Base-by-base conservation (phyloP, 1,284 basidiomycete species). In the Flammula alnicola region DNA sequence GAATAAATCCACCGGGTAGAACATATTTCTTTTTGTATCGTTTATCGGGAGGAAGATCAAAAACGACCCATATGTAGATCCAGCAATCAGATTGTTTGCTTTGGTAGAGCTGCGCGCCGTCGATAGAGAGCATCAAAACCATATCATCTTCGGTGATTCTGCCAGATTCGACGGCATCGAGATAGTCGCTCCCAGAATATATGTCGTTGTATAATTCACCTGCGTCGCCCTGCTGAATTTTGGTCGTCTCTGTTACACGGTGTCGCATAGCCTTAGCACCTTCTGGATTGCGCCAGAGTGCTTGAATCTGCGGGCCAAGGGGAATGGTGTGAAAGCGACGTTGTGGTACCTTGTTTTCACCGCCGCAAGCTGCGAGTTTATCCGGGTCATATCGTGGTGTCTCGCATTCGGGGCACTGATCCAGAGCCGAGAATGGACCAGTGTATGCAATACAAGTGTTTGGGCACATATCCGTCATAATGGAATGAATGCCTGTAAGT, bases 261-360 rank as follows among this genome's bases (percentile, higher is more conserved):
- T 73, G 69, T 9, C 26, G 19, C 56, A 71, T 63, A 2, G 44
- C 50, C 3, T 50, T 10, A 1, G 66, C 66, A 11, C 47, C 57
- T 7, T 70, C 55, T 2, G 54, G 52, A 25, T 52, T 52, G 2
- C 59, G 48, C 14, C 47, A 64, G 3, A 69, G 47, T 0, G 67
- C 68, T 42, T 73, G 69, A 3, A 75, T 44, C 47, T 68, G 66
- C 11, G 70, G 71, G 1, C 66, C 70, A 32, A 75, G 39, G 1
- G 63, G 72, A 7, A 74, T 61, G 0, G 69, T 73, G 14, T 52
- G 52, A 45, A 72, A 73, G 7, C 59, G 52, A 16, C 55, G 58
- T 4, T 40, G 47, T 0, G 66, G 45, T 31, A 40, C 23, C 23
- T 22, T 25, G 19, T 37, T 30, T 20, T 29, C n/a, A 10, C 39